Percentiles rank a stretch among this genome's conserved stretches.
Evolutionary conservation across 1,139 yeast genomes (phyloP).

Genomic region (Pichia sp.): DNA sequence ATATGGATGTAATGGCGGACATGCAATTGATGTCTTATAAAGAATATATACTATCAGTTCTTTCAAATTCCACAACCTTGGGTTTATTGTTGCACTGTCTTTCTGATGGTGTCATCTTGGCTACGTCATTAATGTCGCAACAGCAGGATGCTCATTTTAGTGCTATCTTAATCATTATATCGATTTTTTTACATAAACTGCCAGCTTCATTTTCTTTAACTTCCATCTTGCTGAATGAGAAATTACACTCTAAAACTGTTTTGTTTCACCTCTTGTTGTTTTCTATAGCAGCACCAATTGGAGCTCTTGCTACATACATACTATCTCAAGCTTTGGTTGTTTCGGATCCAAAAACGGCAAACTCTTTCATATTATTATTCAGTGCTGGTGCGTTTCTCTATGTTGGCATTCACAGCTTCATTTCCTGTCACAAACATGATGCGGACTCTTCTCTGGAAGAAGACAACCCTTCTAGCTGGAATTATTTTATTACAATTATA

Average conservation of each 20-base stretch:
- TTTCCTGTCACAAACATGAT: conserved; percentile 27
- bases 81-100: conserved; percentile 62
- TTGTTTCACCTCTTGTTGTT: conserved; percentile 36
- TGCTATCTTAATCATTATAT: conserved; percentile 42
- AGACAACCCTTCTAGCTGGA: conserved; percentile 2
- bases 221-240: conserved; percentile 41
- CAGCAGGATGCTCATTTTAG: conserved; percentile 18
- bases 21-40: not conserved
- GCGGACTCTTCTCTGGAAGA: conserved; percentile 1
- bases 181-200: conserved; percentile 63
- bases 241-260: conserved; percentile 26
- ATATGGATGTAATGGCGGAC: no score
- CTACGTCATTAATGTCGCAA: conserved; percentile 33
- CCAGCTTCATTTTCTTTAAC: conserved; percentile 70
- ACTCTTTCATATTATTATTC: conserved; percentile 33
- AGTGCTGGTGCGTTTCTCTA: conserved; percentile 70
- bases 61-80: conserved; percentile 39
- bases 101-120: conserved; percentile 72
- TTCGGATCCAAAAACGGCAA: not conserved
- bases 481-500: conserved; percentile 7
- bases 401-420: conserved; percentile 60
- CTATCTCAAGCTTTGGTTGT: conserved; percentile 16
- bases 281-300: conserved; percentile 39
- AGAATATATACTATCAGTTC: conserved; percentile 16
- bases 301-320: conserved; percentile 36